Evolutionary conservation across 352 stramenopile species (phyloP).

Genomic region (Sclerospora graminicola): DNA sequence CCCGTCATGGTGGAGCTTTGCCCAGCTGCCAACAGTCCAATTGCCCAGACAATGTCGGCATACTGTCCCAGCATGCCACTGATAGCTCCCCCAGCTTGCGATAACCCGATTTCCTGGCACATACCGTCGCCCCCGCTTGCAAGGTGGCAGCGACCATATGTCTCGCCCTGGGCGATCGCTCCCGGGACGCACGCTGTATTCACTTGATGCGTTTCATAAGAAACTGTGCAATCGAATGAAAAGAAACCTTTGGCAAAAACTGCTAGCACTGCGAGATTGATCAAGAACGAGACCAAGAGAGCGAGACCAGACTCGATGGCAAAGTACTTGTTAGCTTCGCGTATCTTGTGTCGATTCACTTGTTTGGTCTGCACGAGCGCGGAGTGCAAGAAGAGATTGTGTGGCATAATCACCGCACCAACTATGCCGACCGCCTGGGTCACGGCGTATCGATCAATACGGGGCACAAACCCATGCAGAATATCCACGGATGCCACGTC

Average conservation of each 20-base stretch:
- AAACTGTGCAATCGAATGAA: conserved; percentile 50
- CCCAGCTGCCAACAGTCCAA: conserved; percentile 90
- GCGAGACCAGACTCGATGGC: conserved; percentile 87
- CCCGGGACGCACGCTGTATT: conserved; percentile 69
- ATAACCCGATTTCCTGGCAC: conserved; percentile 86
- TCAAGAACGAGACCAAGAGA: conserved; percentile 90
- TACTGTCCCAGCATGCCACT: conserved; percentile 73
- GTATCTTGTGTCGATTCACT: conserved; percentile 58
- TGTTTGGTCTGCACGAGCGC: conserved; percentile 69
- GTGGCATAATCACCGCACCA: conserved; percentile 93
- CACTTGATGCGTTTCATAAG: conserved; percentile 34
- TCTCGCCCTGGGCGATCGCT: conserved; percentile 30
- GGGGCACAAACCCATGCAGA: conserved; percentile 69
- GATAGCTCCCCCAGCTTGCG: conserved; percentile 71
- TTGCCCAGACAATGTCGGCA: conserved; percentile 87
- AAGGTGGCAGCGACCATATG: conserved; percentile 45
- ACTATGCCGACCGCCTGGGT: conserved; percentile 87
- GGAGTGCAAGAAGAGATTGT: conserved; percentile 94
- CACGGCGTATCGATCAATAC: conserved; percentile 62
- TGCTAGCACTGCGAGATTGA: conserved; percentile 89
- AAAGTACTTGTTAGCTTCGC: conserved; percentile 90
- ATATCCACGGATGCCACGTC: conserved; percentile 60
- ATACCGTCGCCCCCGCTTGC: conserved; percentile 44
- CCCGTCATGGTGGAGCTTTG: conserved; percentile 94
- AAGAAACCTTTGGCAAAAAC: conserved; percentile 94